Percentiles rank a stretch among this genome's conserved stretches.
phyloP scores from a whole-genome alignment of 805 yeast species.

The Tetrapisispora taiwanensis region DNA sequence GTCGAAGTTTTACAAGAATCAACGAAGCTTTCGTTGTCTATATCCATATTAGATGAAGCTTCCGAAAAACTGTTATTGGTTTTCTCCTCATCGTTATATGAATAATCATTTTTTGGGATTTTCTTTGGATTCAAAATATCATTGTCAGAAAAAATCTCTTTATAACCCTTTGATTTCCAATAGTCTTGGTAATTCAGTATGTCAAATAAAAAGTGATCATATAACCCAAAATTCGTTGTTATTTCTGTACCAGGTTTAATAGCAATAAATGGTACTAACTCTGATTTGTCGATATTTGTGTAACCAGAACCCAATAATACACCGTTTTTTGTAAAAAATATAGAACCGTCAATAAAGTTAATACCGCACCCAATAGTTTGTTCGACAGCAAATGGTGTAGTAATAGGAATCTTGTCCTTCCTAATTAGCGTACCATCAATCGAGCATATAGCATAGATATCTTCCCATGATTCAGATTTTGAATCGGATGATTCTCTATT shows the following conservation, averaged over 20 bases:
- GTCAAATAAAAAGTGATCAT: constrained; percentile 49
- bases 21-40: neutral
- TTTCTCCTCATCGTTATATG: constrained; percentile 6
- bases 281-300: constrained; percentile 32
- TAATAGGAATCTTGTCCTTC: constrained; percentile 14
- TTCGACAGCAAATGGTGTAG: constrained; percentile 35
- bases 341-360: constrained; percentile 49
- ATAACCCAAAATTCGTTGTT: constrained; percentile 34
- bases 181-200: constrained; percentile 42
- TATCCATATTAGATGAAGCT: neutral
- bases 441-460: constrained; percentile 24
- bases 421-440: constrained; percentile 23
- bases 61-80: neutral
- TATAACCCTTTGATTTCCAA: constrained; percentile 33
- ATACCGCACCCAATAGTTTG: constrained; percentile 82
- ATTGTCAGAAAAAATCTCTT: constrained; percentile 19
- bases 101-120: constrained; percentile 5
- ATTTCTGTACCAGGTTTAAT: constrained; percentile 30
- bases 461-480: constrained; percentile 2
- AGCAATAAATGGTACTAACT: constrained; percentile 40
- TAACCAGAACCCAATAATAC: constrained; percentile 48
- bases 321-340: constrained; percentile 81
- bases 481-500: neutral
- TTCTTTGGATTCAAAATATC: neutral
- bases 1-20: constrained; percentile 3